phyloP scores from a whole-genome alignment of 148 eudicot species.

The Pharnaceum exiguum region DNA sequence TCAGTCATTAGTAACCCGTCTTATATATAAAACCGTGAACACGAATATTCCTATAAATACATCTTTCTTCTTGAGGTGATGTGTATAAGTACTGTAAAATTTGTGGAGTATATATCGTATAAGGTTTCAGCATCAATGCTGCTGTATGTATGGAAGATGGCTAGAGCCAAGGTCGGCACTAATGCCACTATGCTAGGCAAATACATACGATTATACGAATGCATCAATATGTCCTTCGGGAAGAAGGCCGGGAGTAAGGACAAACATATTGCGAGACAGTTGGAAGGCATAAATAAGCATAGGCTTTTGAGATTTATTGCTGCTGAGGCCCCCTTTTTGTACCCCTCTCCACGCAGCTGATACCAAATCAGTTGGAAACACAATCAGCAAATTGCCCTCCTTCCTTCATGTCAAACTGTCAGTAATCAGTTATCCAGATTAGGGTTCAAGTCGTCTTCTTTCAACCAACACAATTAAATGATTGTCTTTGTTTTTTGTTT shows the following conservation, averaged over 20 bases:
- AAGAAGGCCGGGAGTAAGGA: neutral
- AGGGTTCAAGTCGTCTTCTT: neutral
- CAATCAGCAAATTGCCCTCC: neutral
- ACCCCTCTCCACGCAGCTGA: neutral
- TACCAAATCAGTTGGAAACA: neutral
- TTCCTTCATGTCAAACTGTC: neutral
- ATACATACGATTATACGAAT: neutral
- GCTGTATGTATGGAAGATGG: too few species aligned
- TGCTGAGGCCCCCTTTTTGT: neutral
- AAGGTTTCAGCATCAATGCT: too few species aligned
- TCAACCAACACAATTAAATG: conserved; percentile 16
- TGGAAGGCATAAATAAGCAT: neutral
- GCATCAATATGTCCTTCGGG: too few species aligned
- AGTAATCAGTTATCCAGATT: neutral
- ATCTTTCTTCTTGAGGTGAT: too few species aligned
- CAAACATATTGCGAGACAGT: neutral
- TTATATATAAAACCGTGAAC: too few species aligned
- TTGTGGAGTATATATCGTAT: too few species aligned
- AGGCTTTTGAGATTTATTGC: neutral
- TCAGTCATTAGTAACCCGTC: too few species aligned
- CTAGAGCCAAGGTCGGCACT: neutral
- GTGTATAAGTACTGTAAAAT: too few species aligned
- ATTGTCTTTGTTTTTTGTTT: neutral
- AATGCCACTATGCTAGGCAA: neutral
- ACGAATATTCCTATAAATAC: too few species aligned